phyloP scores from a whole-genome alignment of 805 yeast genomes.

The Wickerhamiella allomyrinae region DNA sequence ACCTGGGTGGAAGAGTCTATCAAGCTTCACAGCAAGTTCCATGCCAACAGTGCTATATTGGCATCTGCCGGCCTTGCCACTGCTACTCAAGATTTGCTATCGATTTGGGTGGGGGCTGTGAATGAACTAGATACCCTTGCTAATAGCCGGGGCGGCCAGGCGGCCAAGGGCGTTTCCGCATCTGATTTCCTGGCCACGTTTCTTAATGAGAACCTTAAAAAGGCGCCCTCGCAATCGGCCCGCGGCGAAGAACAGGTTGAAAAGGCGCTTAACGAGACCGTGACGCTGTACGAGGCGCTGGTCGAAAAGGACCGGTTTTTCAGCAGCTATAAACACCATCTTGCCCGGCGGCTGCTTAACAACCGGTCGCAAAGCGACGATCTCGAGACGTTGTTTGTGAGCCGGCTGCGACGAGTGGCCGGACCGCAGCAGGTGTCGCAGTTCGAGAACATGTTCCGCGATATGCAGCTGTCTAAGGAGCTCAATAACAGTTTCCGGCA shows the following conservation, averaged over 20 bases:
- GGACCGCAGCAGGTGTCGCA: slow-evolving; percentile 19
- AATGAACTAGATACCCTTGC: not conserved
- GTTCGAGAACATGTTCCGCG: slow-evolving; percentile 74
- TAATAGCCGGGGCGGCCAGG: no score
- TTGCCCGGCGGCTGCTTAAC: slow-evolving; percentile 80
- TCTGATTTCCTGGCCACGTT: slow-evolving; percentile 27
- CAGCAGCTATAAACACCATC: slow-evolving; percentile 69
- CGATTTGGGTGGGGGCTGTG: not conserved
- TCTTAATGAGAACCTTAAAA: slow-evolving; percentile 67
- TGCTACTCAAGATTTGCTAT: not conserved
- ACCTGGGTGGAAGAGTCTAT: slow-evolving; percentile 10
- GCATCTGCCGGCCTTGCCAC: not conserved
- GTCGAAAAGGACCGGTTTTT: slow-evolving; percentile 92
- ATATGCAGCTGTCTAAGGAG: slow-evolving; percentile 5
- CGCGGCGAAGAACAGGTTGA: slow-evolving; percentile 42
- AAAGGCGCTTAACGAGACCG: slow-evolving; percentile 55
- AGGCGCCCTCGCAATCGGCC: slow-evolving; percentile 48
- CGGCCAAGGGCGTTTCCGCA: not conserved
- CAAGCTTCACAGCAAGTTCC: slow-evolving; percentile 4
- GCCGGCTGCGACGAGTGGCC: slow-evolving; percentile 3
- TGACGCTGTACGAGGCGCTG: slow-evolving; percentile 72
- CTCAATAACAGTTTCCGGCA: slow-evolving; percentile 1
- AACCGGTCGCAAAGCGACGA: slow-evolving; percentile 73
- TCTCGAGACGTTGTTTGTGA: slow-evolving; percentile 62
- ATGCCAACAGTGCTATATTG: not conserved